Evolutionary conservation across 768 basidiomycete species (phyloP), one percentile per base, ranked within the genome.

Genomic region (Amanita pallidorosea): DNA sequence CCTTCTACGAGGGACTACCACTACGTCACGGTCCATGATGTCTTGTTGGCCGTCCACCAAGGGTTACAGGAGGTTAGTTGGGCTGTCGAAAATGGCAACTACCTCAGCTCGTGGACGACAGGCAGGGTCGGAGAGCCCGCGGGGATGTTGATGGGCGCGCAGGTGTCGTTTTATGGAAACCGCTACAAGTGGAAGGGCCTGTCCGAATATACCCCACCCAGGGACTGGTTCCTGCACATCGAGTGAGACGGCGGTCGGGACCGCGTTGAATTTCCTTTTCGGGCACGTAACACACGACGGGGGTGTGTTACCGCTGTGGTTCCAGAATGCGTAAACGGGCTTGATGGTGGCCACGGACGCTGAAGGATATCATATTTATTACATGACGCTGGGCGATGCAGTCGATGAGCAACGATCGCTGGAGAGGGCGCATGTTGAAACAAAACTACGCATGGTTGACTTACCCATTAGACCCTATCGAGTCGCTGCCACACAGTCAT

Each of bases 151-250:
- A 17, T 41, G 27, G 33, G n/a, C 17, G 22, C 5, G 2, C 27
- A 38, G 13, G 6, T 5, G 13, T 1, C 25, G 11, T 9, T 17
- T 1, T 11, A 20, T 13, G 29, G 27, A 22, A 33, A 33, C 33
- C 40, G 49, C 15, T 42, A 13, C 25, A 42, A 5, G 20, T 49
- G 49, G 49, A 37, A 38, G 29, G 49, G 49, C 9, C 23, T 49
- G 17, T 49, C 49, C 7, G 49, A 49, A 41, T 27, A 49, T 25
- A 25, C 9, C 9, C 25, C 25, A 9, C 27, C 49, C 7, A 27
- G 38, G 7, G 22, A 42, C 38, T 49, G 49, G 49, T 29, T 49
- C 17, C 17, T 49, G 40, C 49, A 49, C 17, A 42, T 49, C 29
- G 49, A 49, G 40, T 49, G 23, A 48, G 15, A 17, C 25, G 17